Conservation (phyloP, 345 rosid genomes). For the Reutealis trisperma region DNA sequence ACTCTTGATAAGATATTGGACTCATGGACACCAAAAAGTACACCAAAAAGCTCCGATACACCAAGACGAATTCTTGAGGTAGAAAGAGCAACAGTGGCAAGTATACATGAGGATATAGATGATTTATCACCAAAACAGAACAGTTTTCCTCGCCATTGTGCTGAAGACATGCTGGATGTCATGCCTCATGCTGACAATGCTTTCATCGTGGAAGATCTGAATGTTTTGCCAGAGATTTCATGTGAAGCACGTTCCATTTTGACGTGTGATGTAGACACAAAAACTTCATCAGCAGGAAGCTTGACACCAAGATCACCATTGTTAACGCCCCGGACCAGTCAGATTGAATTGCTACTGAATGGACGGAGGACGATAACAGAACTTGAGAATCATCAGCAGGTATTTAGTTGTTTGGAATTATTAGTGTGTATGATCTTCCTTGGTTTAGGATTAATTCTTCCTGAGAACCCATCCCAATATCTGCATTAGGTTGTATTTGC, state of each 20-base stretch:
- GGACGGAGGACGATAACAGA: constrained; percentile 72
- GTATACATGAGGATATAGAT: constrained; percentile 48
- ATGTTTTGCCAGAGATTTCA: constrained; percentile 44
- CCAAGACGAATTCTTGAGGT: constrained; percentile 51
- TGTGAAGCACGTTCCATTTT: constrained; percentile 38
- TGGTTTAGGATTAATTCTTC: constrained; percentile 1
- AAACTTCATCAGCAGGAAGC: constrained; percentile 69
- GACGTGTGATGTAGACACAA: constrained; percentile 46
- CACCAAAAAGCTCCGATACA: constrained; percentile 49
- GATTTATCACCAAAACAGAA: constrained; percentile 44
- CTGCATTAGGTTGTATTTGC: neutral
- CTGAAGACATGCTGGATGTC: constrained; percentile 61
- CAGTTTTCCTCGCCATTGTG: constrained; percentile 43
- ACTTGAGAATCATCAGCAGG: constrained; percentile 86
- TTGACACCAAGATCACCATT: constrained; percentile 89
- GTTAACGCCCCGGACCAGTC: constrained; percentile 69
- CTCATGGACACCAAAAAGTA: constrained; percentile 81
- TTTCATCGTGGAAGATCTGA: constrained; percentile 51
- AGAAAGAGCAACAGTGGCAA: constrained; percentile 38
- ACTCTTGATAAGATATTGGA: constrained; percentile 79
- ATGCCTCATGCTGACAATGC: constrained; percentile 56
- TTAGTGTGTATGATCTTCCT: neutral
- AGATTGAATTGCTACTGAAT: constrained; percentile 76
- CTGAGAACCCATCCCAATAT: constrained; percentile 1
- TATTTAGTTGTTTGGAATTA: constrained; percentile 24